Conservation (phyloP, 805 yeast genomes). For the Myxozyma vanderwaltii region DNA sequence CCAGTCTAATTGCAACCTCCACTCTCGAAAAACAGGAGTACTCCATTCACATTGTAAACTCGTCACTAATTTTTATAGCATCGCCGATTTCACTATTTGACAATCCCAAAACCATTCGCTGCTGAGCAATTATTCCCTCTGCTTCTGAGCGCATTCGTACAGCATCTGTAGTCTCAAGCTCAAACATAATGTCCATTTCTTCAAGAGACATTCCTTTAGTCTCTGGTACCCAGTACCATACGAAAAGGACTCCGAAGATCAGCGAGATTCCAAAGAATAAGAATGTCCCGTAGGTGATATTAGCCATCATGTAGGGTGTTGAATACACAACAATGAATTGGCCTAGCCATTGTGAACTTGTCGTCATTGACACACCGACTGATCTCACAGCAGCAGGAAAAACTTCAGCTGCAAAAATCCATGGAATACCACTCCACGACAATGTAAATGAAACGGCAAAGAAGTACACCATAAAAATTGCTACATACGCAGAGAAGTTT, state of each 20-base stretch:
- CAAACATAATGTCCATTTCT: slow-evolving; percentile 73
- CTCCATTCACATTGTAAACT: background rate
- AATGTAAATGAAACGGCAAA: slow-evolving; percentile 19
- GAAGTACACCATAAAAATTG: slow-evolving; percentile 25
- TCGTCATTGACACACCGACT: slow-evolving; percentile 59
- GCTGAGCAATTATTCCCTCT: slow-evolving; percentile 17
- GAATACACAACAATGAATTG: slow-evolving; percentile 48
- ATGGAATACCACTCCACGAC: slow-evolving; percentile 37
- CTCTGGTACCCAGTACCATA: slow-evolving; percentile 48
- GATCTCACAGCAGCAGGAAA: slow-evolving; percentile 68
- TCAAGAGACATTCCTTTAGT: slow-evolving; percentile 79
- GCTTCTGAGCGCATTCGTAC: slow-evolving; percentile 12
- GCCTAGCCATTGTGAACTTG: slow-evolving; percentile 69
- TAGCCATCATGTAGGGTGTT: slow-evolving; percentile 49
- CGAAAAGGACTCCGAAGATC: slow-evolving; percentile 51
- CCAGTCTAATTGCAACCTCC: background rate
- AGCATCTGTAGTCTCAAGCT: slow-evolving; percentile 9
- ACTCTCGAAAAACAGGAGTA: background rate
- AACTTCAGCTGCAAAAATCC: slow-evolving; percentile 70
- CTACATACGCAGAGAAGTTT: slow-evolving; percentile 9
- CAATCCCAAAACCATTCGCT: slow-evolving; percentile 2
- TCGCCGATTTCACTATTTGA: background rate
- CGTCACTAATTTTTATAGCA: background rate
- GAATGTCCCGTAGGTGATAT: slow-evolving; percentile 31
- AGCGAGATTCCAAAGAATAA: slow-evolving; percentile 35